These are phyloP conservation scores for Neonectria magnoliae DNA, from an alignment of 2,329 filamentous ascomycete genomes.

Conservation along the genomic window DNA sequence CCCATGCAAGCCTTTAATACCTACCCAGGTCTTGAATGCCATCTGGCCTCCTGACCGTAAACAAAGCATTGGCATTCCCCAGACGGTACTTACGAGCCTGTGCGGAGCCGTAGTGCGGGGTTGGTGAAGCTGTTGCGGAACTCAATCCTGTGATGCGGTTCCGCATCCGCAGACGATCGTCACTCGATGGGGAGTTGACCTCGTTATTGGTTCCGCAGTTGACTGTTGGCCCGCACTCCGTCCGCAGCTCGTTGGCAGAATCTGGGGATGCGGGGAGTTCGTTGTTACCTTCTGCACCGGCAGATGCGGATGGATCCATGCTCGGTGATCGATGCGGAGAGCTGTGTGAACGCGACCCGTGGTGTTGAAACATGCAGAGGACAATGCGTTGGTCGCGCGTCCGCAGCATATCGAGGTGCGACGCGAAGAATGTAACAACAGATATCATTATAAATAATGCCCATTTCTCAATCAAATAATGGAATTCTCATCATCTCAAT, in stretches of 20 bases:
- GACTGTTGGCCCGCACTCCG: background rate
- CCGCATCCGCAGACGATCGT: constrained; percentile 18
- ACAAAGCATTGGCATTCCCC: too few species aligned
- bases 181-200: background rate
- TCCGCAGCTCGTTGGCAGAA: background rate
- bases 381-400: background rate
- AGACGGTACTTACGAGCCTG: background rate
- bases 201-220: background rate
- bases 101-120: constrained; percentile 32
- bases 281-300: background rate
- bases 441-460: background rate
- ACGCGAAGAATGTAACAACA: background rate
- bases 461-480: background rate
- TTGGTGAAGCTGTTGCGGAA: constrained; percentile 12
- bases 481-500: background rate
- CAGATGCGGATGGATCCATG: background rate
- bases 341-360: background rate
- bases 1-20: constrained; percentile 12
- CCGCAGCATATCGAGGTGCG: background rate
- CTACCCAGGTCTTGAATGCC: background rate
- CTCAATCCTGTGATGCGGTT: background rate
- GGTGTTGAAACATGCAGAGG: background rate
- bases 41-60: background rate
- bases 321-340: background rate
- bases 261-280: background rate